Base-by-base conservation (phyloP, 116 monocot genomes). In the Iris pallida region DNA sequence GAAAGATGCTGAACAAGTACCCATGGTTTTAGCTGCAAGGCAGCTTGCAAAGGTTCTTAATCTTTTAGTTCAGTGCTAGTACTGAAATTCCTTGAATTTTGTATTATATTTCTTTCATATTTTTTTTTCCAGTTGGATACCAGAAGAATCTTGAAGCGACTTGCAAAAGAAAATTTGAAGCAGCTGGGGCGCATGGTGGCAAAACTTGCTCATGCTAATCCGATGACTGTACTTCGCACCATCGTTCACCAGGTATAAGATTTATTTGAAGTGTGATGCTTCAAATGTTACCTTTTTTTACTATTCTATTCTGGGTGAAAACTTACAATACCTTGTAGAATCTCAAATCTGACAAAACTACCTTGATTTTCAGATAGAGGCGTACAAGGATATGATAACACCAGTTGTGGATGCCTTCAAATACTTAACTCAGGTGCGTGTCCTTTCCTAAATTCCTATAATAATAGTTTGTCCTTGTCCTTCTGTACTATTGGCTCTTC, bases 341-440 rank as follows among this genome's bases (percentile, higher is more conserved):
- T 3, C 30, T 30, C 3, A 30, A 30, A 65, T 64, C 20, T 71
- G 41, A 14, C 30, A 44, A n/a, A 20, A 53, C 9, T 6, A 54
- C 6, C 41, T 45, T 60, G 11, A 48, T 55, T 76, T 78, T 40
- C 75, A 87, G 91, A 93, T 98, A 68, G 98, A 98, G 56, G 98
- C 98, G 45, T 98, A 98, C 78, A 90, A 67, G 72, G 98, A 98
- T 71, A 98, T 98, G 98, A 93, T 98, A 56, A 61, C 83, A 20
- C 98, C 98, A 57, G 98, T 98, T 46, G 98, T 98, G 16, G 98
- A 98, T 90, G 98, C 98, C 68, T 98, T 98, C 80, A 98, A 98
- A 68, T 98, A 98, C 70, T 77, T 98, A 74, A 98, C 93, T 53
- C 96, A 92, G 96, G 96, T 96, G 20, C 40, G 45, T 52, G 40